Evolutionary conservation across 2,329 filamentous ascomycete genomes (phyloP).

Genomic region (Xylariaceae sp.): DNA sequence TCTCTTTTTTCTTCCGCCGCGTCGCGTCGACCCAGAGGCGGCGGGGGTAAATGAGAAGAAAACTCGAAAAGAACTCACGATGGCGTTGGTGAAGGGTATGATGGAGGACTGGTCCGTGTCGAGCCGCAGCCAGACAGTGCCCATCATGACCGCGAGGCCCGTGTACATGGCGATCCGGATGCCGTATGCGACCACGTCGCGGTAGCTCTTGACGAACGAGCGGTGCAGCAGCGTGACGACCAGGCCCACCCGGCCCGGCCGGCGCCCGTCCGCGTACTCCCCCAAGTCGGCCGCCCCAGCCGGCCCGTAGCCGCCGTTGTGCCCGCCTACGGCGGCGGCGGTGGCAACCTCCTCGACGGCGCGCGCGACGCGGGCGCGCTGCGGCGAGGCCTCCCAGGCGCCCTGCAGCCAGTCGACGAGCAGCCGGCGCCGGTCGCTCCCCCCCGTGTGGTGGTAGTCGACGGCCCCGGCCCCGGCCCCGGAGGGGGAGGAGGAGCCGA

Average conservation of each 20-base stretch:
- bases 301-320: too few relatives aligned
- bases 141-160: constrained; percentile 75
- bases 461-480: constrained; percentile 18
- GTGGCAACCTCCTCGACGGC: constrained; percentile 13
- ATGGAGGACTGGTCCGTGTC: constrained; percentile 63
- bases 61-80: constrained; percentile 34
- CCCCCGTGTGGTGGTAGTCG: neutral
- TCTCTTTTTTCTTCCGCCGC: neutral
- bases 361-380: constrained; percentile 19
- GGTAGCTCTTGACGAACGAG: constrained; percentile 74
- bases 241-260: constrained; percentile 41
- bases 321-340: constrained; percentile 13
- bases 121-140: constrained; percentile 76
- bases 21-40: too few relatives aligned
- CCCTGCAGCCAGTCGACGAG: constrained; percentile 46
- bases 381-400: constrained; percentile 45
- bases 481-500: constrained; percentile 43
- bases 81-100: constrained; percentile 74
- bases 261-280: constrained; percentile 15
- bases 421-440: too few relatives aligned
- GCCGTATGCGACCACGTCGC: constrained; percentile 77
- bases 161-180: constrained; percentile 74
- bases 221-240: constrained; percentile 65
- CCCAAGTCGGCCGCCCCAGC: neutral
- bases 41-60: too few relatives aligned